These are phyloP conservation scores for Suillus lakei DNA, from an alignment of 768 basidiomycete genomes.

Conservation along the genomic window DNA sequence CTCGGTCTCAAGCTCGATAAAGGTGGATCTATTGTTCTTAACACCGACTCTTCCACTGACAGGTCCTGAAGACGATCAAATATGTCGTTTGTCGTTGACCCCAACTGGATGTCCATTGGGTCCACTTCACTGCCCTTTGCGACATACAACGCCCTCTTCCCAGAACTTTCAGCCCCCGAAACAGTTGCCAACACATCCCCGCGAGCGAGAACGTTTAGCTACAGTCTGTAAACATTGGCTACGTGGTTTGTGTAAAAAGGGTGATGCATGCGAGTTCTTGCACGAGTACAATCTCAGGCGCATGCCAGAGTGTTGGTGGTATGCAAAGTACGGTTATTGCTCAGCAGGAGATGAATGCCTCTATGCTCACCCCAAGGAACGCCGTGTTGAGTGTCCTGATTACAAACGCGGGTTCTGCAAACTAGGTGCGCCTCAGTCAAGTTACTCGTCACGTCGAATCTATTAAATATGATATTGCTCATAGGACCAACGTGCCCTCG, in stretches of 20 bases:
- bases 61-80: conserved; percentile 77
- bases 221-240: conserved; percentile 99
- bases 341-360: conserved; percentile 97
- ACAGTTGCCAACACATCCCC: conserved; percentile 79
- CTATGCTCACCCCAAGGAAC: conserved; percentile 93
- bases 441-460: conserved; percentile 7
- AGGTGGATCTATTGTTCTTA: conserved; percentile 53
- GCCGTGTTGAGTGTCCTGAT: conserved; percentile 91
- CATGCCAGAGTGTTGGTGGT: conserved; percentile 99
- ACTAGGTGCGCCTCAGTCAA: conserved; percentile 62
- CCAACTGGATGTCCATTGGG: conserved; percentile 89
- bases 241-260: conserved; percentile 97
- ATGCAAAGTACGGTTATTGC: conserved; percentile 96
- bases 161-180: conserved; percentile 91
- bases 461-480: conserved; percentile 13
- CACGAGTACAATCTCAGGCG: conserved; percentile 98
- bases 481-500: conserved; percentile 86
- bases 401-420: conserved; percentile 96
- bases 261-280: conserved; percentile 96
- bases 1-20: conserved; percentile 90
- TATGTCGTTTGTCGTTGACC: conserved; percentile 84
- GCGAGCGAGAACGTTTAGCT: conserved; percentile 80
- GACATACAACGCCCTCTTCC: conserved; percentile 88
- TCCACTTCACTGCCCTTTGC: conserved; percentile 87
- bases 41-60: neutral